These are phyloP conservation scores for Russula compacta DNA, from an alignment of 768 basidiomycete species.

Conservation along the genomic window DNA sequence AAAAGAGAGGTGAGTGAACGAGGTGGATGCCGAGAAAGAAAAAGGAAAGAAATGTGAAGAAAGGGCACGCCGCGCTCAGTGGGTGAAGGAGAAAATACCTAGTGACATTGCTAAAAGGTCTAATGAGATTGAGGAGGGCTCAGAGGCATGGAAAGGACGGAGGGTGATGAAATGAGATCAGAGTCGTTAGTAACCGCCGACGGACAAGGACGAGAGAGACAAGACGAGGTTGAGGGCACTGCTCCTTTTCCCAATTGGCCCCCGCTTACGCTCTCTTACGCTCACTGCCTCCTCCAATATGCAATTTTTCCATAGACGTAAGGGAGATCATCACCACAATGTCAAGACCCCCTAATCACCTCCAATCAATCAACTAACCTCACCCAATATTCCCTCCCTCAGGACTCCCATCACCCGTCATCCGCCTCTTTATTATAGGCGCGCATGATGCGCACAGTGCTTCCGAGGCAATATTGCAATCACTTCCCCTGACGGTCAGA, in stretches of 20 bases:
- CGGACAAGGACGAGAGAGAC: no score
- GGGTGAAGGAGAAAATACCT: slow-evolving; percentile 1
- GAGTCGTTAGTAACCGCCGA: not conserved
- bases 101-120: slow-evolving; percentile 13
- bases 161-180: not conserved
- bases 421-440: not conserved
- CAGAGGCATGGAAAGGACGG: not conserved
- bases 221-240: slow-evolving; percentile 12
- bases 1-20: not conserved
- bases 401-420: not conserved
- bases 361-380: no score
- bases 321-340: no score
- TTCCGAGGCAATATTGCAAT: not conserved
- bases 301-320: no score
- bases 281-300: not conserved
- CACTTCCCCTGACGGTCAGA: not conserved
- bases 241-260: not conserved
- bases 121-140: not conserved
- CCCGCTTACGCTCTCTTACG: not conserved
- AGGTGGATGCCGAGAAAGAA: not conserved
- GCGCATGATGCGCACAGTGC: not conserved
- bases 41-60: slow-evolving; percentile 1
- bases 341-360: not conserved
- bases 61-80: not conserved
- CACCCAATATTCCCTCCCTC: not conserved